Conservation (phyloP, 495 filamentous ascomycete species). For the Gamarada debralockiae region DNA sequence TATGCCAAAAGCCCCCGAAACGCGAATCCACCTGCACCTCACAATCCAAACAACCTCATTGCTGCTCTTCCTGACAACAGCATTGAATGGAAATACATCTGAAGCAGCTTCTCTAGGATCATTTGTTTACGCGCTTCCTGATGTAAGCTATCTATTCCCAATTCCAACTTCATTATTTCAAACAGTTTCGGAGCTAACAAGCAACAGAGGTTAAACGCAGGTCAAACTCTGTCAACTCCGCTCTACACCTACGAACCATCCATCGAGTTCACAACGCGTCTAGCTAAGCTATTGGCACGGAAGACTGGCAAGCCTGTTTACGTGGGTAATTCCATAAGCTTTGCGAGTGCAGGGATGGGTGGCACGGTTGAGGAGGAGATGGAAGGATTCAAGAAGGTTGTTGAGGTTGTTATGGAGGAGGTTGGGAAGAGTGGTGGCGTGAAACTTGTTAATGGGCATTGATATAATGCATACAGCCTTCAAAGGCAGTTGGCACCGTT, state of each 20-base stretch:
- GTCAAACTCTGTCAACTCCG: constrained; percentile 68
- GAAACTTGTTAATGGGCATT: background rate
- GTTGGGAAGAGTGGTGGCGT: constrained; percentile 3
- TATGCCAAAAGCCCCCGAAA: constrained; percentile 70
- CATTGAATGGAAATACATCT: constrained; percentile 53
- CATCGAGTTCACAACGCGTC: constrained; percentile 78
- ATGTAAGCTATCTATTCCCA: constrained; percentile 49
- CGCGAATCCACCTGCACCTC: constrained; percentile 75
- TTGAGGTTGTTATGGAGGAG: constrained; percentile 57
- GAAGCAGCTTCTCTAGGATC: constrained; percentile 61
- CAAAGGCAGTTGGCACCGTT: too few relatives aligned
- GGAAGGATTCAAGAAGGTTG: constrained; percentile 73
- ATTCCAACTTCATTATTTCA: background rate
- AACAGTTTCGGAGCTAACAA: constrained; percentile 7
- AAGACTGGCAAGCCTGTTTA: constrained; percentile 70
- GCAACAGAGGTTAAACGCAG: constrained; percentile 47
- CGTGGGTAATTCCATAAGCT: constrained; percentile 74
- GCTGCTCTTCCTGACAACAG: constrained; percentile 73
- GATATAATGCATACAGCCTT: too few relatives aligned
- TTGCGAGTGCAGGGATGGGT: constrained; percentile 62
- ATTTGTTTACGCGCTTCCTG: constrained; percentile 89
- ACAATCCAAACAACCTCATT: constrained; percentile 62
- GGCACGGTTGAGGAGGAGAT: constrained; percentile 90
- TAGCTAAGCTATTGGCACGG: constrained; percentile 77
- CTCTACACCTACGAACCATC: constrained; percentile 71